A percentile compares a stretch with the other conserved stretches of the same genome.
Conservation (phyloP, 305 asterid species). For the Rubia peregrina region DNA sequence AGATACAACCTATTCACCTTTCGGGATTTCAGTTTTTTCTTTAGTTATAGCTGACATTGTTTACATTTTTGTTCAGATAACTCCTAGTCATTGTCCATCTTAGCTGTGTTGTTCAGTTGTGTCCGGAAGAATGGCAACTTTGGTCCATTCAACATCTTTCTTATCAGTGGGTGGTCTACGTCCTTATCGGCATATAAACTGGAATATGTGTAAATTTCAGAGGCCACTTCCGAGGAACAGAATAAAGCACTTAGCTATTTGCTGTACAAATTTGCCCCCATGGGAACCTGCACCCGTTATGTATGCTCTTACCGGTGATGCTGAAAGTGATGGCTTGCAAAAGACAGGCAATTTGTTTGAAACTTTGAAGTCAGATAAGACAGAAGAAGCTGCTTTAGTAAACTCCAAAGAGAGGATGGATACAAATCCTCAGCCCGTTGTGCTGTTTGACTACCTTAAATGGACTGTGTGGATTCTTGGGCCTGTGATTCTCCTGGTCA, state of each 20-base stretch:
- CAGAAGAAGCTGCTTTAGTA: conserved; percentile 31
- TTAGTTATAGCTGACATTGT: not conserved
- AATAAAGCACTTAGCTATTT: conserved; percentile 18
- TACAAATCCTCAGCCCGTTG: conserved; percentile 18
- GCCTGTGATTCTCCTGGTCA: conserved; percentile 61
- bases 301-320: conserved; percentile 34
- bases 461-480: conserved; percentile 82
- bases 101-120: not conserved
- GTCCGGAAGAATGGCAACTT: conserved; percentile 36
- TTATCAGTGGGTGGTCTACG: conserved; percentile 27
- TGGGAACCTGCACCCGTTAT: conserved; percentile 72
- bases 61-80: conserved; percentile 28
- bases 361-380: conserved; percentile 35
- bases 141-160: conserved; percentile 35
- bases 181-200: conserved; percentile 25
- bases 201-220: conserved; percentile 28
- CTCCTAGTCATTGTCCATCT: conserved; percentile 11
- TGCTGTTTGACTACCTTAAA: conserved; percentile 35
- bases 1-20: not conserved
- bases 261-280: conserved; percentile 44
- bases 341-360: conserved; percentile 49
- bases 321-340: conserved; percentile 35
- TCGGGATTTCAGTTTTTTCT: not conserved
- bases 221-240: conserved; percentile 19
- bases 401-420: conserved; percentile 28